Evolutionary conservation across 2,329 filamentous ascomycete species (phyloP), one percentile per base, ranked within the genome.

Genomic region (Pyrenochaeta sp.): DNA sequence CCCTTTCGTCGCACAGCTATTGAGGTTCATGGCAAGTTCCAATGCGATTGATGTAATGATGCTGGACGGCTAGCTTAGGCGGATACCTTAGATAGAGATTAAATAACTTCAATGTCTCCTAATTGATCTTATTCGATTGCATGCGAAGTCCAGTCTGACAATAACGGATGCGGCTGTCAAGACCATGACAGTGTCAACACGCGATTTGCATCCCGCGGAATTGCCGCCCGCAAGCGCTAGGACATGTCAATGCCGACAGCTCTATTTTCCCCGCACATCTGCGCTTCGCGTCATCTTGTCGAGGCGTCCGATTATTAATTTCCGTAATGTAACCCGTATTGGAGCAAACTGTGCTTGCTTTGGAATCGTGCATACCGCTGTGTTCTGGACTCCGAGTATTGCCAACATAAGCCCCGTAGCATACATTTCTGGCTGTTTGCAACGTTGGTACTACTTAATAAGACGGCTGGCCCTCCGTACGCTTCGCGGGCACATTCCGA

Each of bases 11-110:
- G 52, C 57, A 45, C 30, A 34, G 52, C 48, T 39, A 50, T 22
- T 42, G 12, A 42, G 36, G 36, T 40, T 28, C 8, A 42, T 36
- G 36, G 37, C 52, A 47, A 49, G 40, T 53, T 43, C 34, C 43
- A 22, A 49, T 37, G 52, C 39, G 58, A 51, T 58, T 54, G 57
- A 65, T 34, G 52, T 62, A 62, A 65, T 59, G 62, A 65, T 42
- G 57, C 39, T 59, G 56, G 53, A 54, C 49, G 58, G 54, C 52
- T 58, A 54, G 48, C 55, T 58, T 45, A 51, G 46, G 54, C 55
- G 44, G 52, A 56, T 58, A 57, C 55, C 46, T 56, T 61, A 65
- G 57, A 65, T 47, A 47, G 45, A 47, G 45, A 8, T 46, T 34
- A 28, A 47, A 47, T 30, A 47, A 47, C 28, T 47, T 32, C 25